phyloP scores from a whole-genome alignment of 495 filamentous ascomycete genomes.

The Penicillium daleae region DNA sequence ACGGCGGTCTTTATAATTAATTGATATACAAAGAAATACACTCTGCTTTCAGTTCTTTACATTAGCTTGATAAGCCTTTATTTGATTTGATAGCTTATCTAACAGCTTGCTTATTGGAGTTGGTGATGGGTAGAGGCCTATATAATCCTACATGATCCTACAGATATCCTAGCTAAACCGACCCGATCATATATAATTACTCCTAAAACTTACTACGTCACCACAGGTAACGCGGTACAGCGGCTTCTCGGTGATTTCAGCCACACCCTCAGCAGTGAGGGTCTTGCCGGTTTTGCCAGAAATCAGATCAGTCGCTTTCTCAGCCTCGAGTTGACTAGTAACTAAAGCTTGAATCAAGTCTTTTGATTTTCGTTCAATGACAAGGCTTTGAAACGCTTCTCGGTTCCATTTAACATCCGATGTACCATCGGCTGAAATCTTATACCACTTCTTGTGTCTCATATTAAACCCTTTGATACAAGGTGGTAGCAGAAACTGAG shows the following conservation, averaged over 20 bases:
- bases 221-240: conserved; percentile 37
- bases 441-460: conserved; percentile 1
- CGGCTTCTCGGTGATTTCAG: conserved; percentile 30
- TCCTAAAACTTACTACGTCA: conserved; percentile 47
- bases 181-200: too few species aligned
- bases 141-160: too few species aligned
- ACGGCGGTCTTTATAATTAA: not conserved
- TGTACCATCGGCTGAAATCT: not conserved
- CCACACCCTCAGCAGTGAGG: conserved; percentile 39
- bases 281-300: conserved; percentile 41
- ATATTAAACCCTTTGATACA: not conserved
- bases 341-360: not conserved
- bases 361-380: not conserved
- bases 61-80: too few species aligned
- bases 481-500: not conserved
- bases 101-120: too few species aligned
- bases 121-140: too few species aligned
- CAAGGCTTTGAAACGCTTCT: not conserved
- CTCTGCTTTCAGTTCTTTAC: too few species aligned
- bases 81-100: too few species aligned
- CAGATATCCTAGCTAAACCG: too few species aligned
- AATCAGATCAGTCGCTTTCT: conserved; percentile 27
- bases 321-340: not conserved
- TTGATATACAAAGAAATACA: too few species aligned
- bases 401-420: not conserved